A percentile compares a stretch with the other conserved stretches of the same genome.
These are phyloP conservation scores for Mycotypha africana DNA, from an alignment of 371 early-diverging fungal species.

Conservation along the genomic window DNA sequence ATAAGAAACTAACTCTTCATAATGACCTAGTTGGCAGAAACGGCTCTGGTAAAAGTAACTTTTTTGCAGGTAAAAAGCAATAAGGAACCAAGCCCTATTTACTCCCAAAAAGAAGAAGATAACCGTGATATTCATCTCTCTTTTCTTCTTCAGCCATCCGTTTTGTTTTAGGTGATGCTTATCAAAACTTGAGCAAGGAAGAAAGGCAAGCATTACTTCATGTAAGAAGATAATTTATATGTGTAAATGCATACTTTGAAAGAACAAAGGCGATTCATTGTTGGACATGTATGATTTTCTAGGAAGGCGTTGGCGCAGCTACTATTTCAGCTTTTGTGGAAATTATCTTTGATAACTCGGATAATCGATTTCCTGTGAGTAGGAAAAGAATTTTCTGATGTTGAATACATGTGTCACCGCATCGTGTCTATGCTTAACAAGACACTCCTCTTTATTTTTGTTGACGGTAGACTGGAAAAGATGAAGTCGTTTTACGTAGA, in stretches of 20 bases:
- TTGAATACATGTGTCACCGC: no score
- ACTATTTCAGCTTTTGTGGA: slow-evolving; percentile 98
- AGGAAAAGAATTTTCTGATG: no score
- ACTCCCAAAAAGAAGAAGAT: no score
- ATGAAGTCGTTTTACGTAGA: slow-evolving; percentile 85
- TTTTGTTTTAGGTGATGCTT: slow-evolving; percentile 95
- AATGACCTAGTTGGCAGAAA: slow-evolving; percentile 98
- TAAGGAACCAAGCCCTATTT: no score
- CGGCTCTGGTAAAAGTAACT: slow-evolving; percentile 99
- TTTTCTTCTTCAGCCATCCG: slow-evolving; percentile 71
- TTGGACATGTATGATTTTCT: no score
- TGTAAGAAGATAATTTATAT: slow-evolving; percentile 38
- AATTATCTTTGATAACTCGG: slow-evolving; percentile 94
- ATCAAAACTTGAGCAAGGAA: slow-evolving; percentile 85
- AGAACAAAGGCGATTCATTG: no score
- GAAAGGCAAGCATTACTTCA: slow-evolving; percentile 93
- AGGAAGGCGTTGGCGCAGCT: slow-evolving; percentile 92
- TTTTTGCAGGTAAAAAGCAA: slow-evolving; percentile 89
- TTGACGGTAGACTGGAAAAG: slow-evolving; percentile 86
- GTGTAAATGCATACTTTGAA: not conserved
- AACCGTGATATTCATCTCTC: no score
- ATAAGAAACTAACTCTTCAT: not conserved
- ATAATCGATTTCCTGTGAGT: slow-evolving; percentile 89
- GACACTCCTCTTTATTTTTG: no score
- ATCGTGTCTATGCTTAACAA: no score